Base-by-base conservation (phyloP, 768 basidiomycete genomes). In the Agaricus bisporus region DNA sequence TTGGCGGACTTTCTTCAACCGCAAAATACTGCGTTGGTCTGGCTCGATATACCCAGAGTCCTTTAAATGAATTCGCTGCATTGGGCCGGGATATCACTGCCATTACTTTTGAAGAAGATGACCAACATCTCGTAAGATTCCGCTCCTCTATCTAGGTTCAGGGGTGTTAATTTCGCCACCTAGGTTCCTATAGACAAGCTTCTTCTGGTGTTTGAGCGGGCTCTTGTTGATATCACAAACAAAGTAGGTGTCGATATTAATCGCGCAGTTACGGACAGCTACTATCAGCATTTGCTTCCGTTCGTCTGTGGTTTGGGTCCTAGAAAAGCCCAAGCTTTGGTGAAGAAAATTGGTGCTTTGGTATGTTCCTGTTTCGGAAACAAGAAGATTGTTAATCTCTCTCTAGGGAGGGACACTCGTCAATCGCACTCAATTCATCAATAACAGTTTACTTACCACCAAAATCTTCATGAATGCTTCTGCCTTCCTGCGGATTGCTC, bases 201-300 rank as follows among this genome's bases (percentile, higher is more conserved):
- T 12, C 67, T 92, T 45, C 68, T 75, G 5, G 82, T 85, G 0
- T 81, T 97, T 38, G 97, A 99, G 66, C 84, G 91, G 38, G 85
- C 82, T 25, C 72, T 99, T 36, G 91, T 97, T 53, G 95, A 98
- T 66, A 76, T 91, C 25, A 87, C 90, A 53, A 98, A 95, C 69
- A 84, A 83, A 63, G 86, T 95, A 56, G 97, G 97, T 28, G 94
- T 98, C 42, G 95, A 98, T 66, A 88, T 99, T 73, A 98, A 99
- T 66, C 86, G 88, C 28, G 91, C 92, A 32, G 85, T 93, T 15
- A 83, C 83, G 1, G 92, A 98, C 66, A 61, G 83, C 3, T 97
- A 98, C 67, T 93, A 97, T 64, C 86, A 90, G 59, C 79, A 86
- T 48, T 77, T 98, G 29, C 76, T 99, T 9, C 94, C 88, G 1